Conservation (phyloP, 108 stramenopile species). For the Poteriospumella lacustris region DNA sequence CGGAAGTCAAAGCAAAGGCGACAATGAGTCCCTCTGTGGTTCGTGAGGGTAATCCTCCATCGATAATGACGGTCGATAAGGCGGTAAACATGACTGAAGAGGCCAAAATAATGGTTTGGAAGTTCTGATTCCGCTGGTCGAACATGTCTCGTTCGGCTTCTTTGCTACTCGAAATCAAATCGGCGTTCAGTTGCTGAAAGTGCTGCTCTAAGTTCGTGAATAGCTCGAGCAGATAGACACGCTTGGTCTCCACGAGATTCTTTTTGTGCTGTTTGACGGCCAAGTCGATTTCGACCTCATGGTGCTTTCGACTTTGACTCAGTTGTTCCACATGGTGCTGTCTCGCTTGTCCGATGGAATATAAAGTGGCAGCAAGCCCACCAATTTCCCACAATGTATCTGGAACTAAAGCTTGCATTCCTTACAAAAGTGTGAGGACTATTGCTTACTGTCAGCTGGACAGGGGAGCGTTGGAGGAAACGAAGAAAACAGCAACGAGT, state of each 20-base stretch:
- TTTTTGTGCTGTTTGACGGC: not conserved
- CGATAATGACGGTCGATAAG: not conserved
- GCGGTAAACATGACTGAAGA: conserved; percentile 21
- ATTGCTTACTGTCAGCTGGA: no score
- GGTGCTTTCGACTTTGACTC: no score
- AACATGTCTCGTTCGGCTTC: conserved; percentile 8
- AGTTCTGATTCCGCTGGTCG: not conserved
- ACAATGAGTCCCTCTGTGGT: not conserved
- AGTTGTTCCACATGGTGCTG: no score
- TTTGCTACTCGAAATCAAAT: not conserved
- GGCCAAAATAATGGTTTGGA: conserved; percentile 8
- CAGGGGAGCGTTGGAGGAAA: no score
- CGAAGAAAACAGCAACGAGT: no score
- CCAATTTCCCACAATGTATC: no score
- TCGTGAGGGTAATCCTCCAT: not conserved
- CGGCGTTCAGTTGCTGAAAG: conserved; percentile 29
- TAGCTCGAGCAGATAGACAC: not conserved
- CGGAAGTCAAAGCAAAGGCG: not conserved
- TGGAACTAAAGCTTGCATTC: no score
- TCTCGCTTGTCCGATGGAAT: no score
- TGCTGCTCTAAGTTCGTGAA: not conserved
- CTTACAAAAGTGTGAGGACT: no score
- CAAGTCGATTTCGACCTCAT: not conserved
- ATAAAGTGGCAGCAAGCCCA: no score
- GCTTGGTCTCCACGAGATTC: not conserved